phyloP scores from a whole-genome alignment of 306 rosid species.

The Fragaria iinumae region DNA sequence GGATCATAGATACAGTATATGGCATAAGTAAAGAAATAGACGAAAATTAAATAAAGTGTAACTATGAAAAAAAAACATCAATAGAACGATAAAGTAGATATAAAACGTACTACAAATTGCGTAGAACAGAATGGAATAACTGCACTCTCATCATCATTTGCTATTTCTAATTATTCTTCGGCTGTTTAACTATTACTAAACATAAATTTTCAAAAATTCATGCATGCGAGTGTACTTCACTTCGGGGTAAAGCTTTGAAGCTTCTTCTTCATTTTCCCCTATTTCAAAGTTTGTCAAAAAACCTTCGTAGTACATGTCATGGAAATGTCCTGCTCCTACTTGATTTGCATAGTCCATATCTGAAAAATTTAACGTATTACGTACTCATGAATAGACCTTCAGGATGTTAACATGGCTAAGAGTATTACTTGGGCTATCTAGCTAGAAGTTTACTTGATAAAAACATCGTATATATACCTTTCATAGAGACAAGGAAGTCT shows the following conservation, averaged over 20 bases:
- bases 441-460: neutral
- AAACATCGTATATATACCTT: neutral
- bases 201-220: slow-evolving; percentile 23
- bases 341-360: slow-evolving; percentile 43
- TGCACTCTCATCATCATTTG: too few species aligned
- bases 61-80: too few species aligned
- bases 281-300: slow-evolving; percentile 61
- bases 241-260: slow-evolving; percentile 50
- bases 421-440: neutral
- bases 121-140: too few species aligned
- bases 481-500: slow-evolving; percentile 16
- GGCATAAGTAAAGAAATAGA: too few species aligned
- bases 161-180: neutral
- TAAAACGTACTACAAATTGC: neutral
- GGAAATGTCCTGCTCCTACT: slow-evolving; percentile 57
- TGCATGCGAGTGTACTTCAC: slow-evolving; percentile 40
- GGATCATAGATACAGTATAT: slow-evolving; percentile 33
- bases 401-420: neutral
- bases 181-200: neutral
- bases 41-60: too few species aligned
- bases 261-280: slow-evolving; percentile 61
- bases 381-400: neutral
- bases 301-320: slow-evolving; percentile 61
- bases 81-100: too few species aligned
- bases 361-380: neutral